These are phyloP conservation scores for Magnusiomyces ingens DNA, from an alignment of 1,139 yeast genomes.

Conservation along the genomic window DNA sequence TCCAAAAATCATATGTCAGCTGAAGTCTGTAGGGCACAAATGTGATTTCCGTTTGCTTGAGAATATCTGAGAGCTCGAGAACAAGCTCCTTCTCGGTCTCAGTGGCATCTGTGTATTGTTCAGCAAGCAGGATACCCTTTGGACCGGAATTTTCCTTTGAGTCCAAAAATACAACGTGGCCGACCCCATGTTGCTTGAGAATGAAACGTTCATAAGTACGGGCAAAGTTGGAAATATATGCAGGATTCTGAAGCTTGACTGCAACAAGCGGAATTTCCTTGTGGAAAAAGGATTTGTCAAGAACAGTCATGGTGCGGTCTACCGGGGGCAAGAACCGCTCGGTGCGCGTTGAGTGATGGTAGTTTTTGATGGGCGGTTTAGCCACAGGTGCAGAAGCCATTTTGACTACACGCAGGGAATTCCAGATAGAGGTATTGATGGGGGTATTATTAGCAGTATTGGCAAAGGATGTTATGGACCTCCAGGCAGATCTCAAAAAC, in stretches of 20 bases:
- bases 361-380: background rate
- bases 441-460: too few species aligned
- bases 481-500: too few species aligned
- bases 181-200: slow-evolving; percentile 54
- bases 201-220: slow-evolving; percentile 50
- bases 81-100: slow-evolving; percentile 40
- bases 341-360: slow-evolving; percentile 5
- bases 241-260: slow-evolving; percentile 64
- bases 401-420: background rate
- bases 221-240: slow-evolving; percentile 41
- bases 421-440: too few species aligned
- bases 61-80: slow-evolving; percentile 37
- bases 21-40: slow-evolving; percentile 50
- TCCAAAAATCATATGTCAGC: slow-evolving; percentile 77
- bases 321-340: slow-evolving; percentile 49
- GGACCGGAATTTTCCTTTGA: slow-evolving; percentile 19
- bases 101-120: slow-evolving; percentile 40
- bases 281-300: slow-evolving; percentile 60
- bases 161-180: slow-evolving; percentile 51
- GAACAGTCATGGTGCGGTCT: slow-evolving; percentile 53
- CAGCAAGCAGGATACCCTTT: slow-evolving; percentile 61
- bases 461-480: too few species aligned
- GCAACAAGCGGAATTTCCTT: slow-evolving; percentile 53
- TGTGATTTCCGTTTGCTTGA: slow-evolving; percentile 42
- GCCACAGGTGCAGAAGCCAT: background rate